Evolutionary conservation across 768 basidiomycete species (phyloP).

Genomic region (Clitopilus passeckerianus): DNA sequence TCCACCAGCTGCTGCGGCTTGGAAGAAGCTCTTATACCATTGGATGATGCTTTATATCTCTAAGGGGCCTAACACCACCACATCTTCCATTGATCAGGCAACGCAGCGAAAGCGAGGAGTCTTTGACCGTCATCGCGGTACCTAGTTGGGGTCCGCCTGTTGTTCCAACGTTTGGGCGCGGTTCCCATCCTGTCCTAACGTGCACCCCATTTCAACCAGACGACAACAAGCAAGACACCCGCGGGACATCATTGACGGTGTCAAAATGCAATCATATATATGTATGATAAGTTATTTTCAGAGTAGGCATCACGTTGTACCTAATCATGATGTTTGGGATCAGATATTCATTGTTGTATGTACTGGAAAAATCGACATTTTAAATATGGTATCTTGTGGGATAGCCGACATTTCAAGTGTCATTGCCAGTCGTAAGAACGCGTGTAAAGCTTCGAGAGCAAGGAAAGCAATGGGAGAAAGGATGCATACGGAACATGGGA

Average conservation of each 20-base stretch:
- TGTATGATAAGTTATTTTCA: background rate
- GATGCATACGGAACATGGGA: constrained; percentile 6
- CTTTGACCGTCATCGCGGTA: background rate
- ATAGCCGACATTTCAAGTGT: background rate
- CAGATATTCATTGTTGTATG: background rate
- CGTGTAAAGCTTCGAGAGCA: constrained; percentile 25
- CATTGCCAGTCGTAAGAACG: constrained; percentile 5
- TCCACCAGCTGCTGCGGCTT: background rate
- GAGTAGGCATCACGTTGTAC: background rate
- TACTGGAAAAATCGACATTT: background rate
- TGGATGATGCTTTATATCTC: too few species aligned
- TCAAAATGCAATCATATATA: background rate
- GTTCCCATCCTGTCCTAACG: too few species aligned
- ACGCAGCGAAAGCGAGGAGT: background rate
- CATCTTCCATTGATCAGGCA: background rate
- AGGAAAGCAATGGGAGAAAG: constrained; percentile 18
- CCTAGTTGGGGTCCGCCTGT: too few species aligned
- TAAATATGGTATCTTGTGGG: background rate
- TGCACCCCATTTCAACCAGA: too few species aligned
- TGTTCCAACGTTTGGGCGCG: too few species aligned
- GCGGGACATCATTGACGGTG: background rate
- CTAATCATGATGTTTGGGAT: background rate
- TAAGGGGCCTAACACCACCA: background rate
- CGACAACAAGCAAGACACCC: background rate
- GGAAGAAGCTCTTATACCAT: background rate